Conservation (phyloP, 106 monocot genomes). For the Phalaenopsis aphrodite region DNA sequence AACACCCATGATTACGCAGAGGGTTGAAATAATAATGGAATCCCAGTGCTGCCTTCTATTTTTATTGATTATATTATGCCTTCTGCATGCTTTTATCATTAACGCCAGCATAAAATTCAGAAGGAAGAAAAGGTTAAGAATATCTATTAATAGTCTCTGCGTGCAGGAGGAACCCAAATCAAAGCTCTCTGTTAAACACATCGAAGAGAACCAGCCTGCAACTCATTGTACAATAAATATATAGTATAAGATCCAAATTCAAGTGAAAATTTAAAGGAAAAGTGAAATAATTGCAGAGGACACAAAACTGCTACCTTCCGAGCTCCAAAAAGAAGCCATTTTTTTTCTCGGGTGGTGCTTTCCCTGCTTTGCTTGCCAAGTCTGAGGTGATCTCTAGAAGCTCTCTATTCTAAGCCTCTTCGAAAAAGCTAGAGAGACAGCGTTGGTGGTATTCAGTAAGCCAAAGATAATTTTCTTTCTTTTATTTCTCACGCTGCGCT, state of each 20-base stretch:
- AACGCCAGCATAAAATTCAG: neutral
- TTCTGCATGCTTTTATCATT: neutral
- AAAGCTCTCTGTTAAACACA: neutral
- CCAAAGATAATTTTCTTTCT: no score
- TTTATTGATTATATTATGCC: neutral
- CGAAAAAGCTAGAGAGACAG: no score
- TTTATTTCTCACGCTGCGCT: no score
- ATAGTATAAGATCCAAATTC: neutral
- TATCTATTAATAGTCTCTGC: slow-evolving; percentile 5
- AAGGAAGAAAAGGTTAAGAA: neutral
- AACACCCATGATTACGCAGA: neutral
- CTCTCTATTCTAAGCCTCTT: no score
- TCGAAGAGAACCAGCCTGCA: slow-evolving; percentile 11
- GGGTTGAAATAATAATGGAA: slow-evolving; percentile 2
- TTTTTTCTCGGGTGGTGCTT: neutral
- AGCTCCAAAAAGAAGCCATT: slow-evolving; percentile 3
- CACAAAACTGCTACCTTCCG: neutral
- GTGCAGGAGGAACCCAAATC: slow-evolving; percentile 1
- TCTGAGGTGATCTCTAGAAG: no score
- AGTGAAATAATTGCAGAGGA: neutral
- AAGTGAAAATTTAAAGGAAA: no score
- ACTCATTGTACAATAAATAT: no score
- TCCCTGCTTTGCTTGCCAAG: neutral
- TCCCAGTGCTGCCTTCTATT: neutral
- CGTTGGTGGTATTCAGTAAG: no score